Evolutionary conservation across 139 green algal species (phyloP).

Genomic region (Dunaliella sp.): DNA sequence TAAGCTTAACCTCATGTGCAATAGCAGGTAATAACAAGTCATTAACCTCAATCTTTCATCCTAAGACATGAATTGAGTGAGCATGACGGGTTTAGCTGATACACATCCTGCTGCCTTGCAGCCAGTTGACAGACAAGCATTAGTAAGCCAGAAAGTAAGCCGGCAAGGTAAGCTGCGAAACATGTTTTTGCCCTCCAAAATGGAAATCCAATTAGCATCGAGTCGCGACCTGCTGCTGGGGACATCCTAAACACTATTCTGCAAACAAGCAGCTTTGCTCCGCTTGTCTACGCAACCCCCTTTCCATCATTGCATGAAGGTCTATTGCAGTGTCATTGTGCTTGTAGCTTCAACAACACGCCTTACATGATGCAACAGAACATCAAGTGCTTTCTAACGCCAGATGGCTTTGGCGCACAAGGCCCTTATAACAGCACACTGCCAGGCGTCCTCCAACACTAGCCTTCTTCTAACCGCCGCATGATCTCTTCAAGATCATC

Average conservation of each 20-base stretch:
- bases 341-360: neutral
- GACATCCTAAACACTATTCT: too few species aligned
- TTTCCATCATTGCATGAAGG: too few species aligned
- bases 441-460: too few species aligned
- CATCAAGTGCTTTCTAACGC: neutral
- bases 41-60: constrained; percentile 28
- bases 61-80: neutral
- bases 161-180: neutral
- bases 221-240: too few species aligned
- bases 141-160: neutral
- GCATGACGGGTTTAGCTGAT: too few species aligned
- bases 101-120: too few species aligned
- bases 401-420: neutral
- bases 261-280: too few species aligned
- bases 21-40: neutral
- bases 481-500: neutral
- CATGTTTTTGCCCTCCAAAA: neutral
- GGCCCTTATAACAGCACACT: neutral
- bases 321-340: too few species aligned
- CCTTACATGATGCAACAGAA: neutral
- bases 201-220: too few species aligned
- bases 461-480: neutral
- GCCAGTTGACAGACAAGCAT: too few species aligned
- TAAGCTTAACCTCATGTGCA: neutral
- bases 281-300: too few species aligned